Conservation (phyloP, 2,329 filamentous ascomycete species). For the Hypoxylon sp. region DNA sequence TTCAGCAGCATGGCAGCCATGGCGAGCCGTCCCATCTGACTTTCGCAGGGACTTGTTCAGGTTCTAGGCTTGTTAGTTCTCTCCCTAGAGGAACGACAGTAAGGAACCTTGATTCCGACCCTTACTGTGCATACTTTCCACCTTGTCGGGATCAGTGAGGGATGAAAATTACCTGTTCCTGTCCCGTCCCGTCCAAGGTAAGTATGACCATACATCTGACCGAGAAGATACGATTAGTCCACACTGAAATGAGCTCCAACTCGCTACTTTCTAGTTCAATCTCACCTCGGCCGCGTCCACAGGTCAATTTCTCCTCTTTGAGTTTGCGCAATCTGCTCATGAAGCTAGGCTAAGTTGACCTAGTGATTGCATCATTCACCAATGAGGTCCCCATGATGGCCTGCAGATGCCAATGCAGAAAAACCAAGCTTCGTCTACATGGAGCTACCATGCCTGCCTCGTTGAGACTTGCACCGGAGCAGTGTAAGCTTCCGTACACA, state of each 20-base stretch:
- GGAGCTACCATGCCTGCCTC: constrained; percentile 42
- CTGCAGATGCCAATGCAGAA: constrained; percentile 46
- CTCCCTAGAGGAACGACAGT: background rate
- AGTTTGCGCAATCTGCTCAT: constrained; percentile 32
- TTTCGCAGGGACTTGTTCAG: constrained; percentile 11
- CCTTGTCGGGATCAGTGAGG: background rate
- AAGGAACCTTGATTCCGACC: background rate
- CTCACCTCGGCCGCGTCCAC: constrained; percentile 17
- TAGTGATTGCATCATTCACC: constrained; percentile 40
- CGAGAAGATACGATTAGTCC: constrained; percentile 6
- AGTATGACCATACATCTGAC: constrained; percentile 16
- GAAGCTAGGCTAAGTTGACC: constrained; percentile 36
- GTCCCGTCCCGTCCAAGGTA: background rate
- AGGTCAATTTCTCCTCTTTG: constrained; percentile 23
- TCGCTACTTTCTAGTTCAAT: constrained; percentile 10
- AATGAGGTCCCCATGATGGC: constrained; percentile 46
- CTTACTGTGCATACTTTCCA: background rate
- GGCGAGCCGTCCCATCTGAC: constrained; percentile 8
- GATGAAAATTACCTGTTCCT: constrained; percentile 13
- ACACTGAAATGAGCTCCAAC: constrained; percentile 15
- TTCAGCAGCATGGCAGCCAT: constrained; percentile 34
- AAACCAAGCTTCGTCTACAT: constrained; percentile 38
- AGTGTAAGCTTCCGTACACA: constrained; percentile 31
- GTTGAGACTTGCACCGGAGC: constrained; percentile 27
- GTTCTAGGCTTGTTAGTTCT: constrained; percentile 28